Conservation (phyloP, 352 stramenopile species). For the Globisporangium iwayamae region DNA sequence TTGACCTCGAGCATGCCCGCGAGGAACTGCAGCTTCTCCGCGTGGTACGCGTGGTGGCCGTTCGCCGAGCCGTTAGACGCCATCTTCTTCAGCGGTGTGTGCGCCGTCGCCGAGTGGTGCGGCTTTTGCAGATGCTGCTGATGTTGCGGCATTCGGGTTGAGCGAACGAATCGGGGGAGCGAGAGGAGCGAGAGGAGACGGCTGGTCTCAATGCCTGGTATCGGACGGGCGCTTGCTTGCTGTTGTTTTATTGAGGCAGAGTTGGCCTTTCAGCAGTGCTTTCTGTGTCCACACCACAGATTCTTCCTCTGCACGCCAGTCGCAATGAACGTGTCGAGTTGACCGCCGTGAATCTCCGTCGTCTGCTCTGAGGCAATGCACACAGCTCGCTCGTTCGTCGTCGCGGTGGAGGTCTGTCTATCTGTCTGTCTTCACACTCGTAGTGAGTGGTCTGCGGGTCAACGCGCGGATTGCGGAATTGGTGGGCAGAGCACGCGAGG, state of each 20-base stretch:
- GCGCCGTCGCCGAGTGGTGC: neutral
- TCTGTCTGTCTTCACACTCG: too few relatives aligned
- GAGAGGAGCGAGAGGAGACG: neutral
- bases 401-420: too few relatives aligned
- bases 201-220: too few relatives aligned
- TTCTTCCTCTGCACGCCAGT: neutral
- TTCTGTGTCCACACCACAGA: neutral
- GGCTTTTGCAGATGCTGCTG: neutral
- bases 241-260: neutral
- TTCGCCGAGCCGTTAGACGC: conserved; percentile 4
- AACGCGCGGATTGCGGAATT: neutral
- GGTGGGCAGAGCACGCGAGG: neutral
- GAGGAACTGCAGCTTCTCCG: conserved; percentile 20
- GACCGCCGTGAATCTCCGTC: neutral
- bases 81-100: conserved; percentile 17
- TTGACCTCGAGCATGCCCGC: conserved; percentile 26
- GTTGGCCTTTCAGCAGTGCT: neutral
- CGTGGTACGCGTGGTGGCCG: neutral
- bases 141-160: conserved; percentile 3
- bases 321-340: neutral
- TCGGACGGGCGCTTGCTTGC: neutral
- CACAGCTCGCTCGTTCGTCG: neutral
- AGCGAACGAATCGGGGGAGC: neutral
- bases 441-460: neutral
- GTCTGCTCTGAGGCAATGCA: neutral